Conservation (phyloP, 768 basidiomycete species). For the Panaeolus cyanescens region DNA sequence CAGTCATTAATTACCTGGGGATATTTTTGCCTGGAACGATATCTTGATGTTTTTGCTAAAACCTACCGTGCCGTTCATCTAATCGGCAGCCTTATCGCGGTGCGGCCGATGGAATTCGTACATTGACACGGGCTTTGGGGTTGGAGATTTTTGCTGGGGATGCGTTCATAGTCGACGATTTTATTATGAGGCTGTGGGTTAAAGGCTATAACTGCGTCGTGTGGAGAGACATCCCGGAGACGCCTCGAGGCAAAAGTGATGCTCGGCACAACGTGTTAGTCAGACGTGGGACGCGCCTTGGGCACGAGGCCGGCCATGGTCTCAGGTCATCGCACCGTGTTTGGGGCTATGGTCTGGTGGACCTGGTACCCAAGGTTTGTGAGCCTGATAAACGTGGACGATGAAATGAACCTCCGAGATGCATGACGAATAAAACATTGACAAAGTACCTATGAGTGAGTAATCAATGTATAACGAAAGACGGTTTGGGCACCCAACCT, state of each 20-base stretch:
- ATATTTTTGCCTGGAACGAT: neutral
- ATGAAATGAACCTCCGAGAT: constrained; percentile 1
- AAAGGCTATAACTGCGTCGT: constrained; percentile 18
- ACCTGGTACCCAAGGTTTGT: neutral
- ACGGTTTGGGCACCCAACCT: neutral
- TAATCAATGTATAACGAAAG: neutral
- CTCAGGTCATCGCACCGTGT: constrained; percentile 9
- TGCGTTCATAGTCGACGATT: constrained; percentile 9
- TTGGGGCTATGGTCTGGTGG: constrained; percentile 6
- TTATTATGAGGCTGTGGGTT: constrained; percentile 19
- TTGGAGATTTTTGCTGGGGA: constrained; percentile 6
- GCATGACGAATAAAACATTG: neutral
- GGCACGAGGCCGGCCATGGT: constrained; percentile 23
- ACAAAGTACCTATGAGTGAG: neutral
- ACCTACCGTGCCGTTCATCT: neutral
- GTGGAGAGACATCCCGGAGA: constrained; percentile 13
- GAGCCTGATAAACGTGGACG: neutral
- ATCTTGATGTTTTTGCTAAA: neutral
- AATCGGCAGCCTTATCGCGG: neutral
- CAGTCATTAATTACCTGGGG: neutral
- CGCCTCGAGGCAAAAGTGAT: constrained; percentile 27
- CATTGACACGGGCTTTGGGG: constrained; percentile 11
- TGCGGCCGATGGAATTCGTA: neutral
- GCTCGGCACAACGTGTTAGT: constrained; percentile 24
- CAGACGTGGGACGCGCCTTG: constrained; percentile 18